Evolutionary conservation across 345 rosid genomes (phyloP), one percentile per base, ranked within the genome.

Genomic region (Passiflora organensis): DNA sequence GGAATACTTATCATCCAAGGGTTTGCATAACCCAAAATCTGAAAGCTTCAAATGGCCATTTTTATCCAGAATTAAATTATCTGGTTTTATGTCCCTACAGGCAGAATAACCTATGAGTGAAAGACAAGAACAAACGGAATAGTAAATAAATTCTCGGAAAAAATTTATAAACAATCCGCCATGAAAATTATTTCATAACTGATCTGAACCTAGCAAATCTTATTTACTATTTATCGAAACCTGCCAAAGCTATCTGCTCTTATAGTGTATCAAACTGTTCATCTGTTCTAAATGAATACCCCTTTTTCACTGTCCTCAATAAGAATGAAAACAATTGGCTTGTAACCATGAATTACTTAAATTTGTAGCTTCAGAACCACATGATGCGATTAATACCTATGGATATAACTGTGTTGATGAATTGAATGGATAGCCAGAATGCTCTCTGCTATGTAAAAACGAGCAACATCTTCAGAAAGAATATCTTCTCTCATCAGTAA

Each of bases 1-100:
- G 42, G 99, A 86, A 76, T 86, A 93, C 66, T 88, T 93, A 39
- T 82, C 93, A 78, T 88, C 94, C 15, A 93, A 79, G 60, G 99
- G 93, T 79, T 93, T 93, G 73, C 96, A 93, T 76, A 93, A 76
- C 16, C 99, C 99, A 80, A 93, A 93, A 79, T 93, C 99, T 49
- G 99, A 93, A 62, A 93, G 99, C 87, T 93, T 93, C 77, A 93
- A 60, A 74, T 93, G 96, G 51, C 99, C 99, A 71, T 80, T 80
- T 80, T 73, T 84, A 75, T 93, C 95, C 70, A 93, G 76, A 54
- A 93, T 89, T 68, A 93, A 82, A 72, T 93, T 93, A 62, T 93
- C 99, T 53, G 99, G 99, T 57, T 93, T 93, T 65, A 93, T 86
- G 71, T 93, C 99, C 89, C 99, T 89, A 65, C 68, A 80, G 39